A percentile compares a stretch with the other conserved stretches of the same genome.
Evolutionary conservation across 2,329 filamentous ascomycete genomes (phyloP).

Genomic region (Sphaerulina vaccinii): DNA sequence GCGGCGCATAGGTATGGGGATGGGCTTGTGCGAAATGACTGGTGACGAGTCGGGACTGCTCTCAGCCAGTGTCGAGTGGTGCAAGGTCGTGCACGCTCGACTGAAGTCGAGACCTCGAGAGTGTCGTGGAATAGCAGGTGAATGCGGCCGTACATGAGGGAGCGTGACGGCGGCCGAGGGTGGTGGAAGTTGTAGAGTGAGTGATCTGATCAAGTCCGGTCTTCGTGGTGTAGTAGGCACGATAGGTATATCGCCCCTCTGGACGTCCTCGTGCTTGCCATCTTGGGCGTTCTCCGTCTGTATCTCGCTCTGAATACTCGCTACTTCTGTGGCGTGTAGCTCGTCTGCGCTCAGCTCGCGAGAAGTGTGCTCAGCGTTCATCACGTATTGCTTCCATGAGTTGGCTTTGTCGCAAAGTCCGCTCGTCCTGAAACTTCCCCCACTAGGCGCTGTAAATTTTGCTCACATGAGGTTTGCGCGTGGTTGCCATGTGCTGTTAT

Average conservation of each 20-base stretch:
- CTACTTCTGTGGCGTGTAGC: neutral
- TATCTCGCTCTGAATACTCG: neutral
- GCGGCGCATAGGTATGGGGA: constrained; percentile 56
- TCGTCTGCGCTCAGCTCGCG: constrained; percentile 1
- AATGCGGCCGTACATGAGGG: constrained; percentile 9
- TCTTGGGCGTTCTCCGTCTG: neutral
- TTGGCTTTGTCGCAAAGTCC: neutral
- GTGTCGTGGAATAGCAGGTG: constrained; percentile 65
- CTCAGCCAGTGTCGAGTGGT: constrained; percentile 91
- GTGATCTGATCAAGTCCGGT: constrained; percentile 60
- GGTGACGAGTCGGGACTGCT: constrained; percentile 89
- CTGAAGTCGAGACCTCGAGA: constrained; percentile 92
- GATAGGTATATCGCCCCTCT: neutral
- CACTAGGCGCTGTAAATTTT: neutral
- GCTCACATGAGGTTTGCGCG: neutral
- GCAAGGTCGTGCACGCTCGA: constrained; percentile 85
- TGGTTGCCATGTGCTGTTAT: neutral
- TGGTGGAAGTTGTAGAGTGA: constrained; percentile 67
- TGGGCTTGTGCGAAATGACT: constrained; percentile 68
- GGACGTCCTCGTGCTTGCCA: neutral
- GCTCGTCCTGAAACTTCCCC: neutral
- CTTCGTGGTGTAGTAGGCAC: constrained; percentile 49
- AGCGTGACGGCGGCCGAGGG: constrained; percentile 40
- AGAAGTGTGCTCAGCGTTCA: neutral
- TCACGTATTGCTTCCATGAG: constrained; percentile 4